Evolutionary conservation across 441 rosid genomes (phyloP).

Genomic region (Erodium texanum): DNA sequence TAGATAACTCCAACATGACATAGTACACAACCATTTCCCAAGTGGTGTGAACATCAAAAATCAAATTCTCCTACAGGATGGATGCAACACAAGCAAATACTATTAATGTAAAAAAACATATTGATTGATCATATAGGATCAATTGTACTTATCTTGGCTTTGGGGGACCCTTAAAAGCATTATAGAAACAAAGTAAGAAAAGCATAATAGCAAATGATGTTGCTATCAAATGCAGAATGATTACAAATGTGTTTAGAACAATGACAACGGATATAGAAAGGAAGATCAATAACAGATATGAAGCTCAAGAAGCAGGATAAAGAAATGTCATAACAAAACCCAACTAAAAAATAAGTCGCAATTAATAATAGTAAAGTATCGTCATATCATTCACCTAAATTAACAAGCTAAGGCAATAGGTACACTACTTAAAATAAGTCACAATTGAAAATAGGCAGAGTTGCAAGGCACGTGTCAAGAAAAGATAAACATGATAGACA

Average conservation of each 20-base stretch:
- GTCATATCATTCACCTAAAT: neutral
- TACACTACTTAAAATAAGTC: too few relatives aligned
- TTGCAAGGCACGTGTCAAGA: neutral
- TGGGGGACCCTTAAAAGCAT: neutral
- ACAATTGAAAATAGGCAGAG: too few relatives aligned
- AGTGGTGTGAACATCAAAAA: neutral
- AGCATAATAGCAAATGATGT: neutral
- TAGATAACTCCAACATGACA: neutral
- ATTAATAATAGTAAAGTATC: too few relatives aligned
- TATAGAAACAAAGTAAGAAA: neutral
- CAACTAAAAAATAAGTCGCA: too few relatives aligned
- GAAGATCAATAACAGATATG: neutral
- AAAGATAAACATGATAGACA: neutral
- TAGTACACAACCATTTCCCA: neutral
- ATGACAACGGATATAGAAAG: neutral
- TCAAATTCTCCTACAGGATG: neutral
- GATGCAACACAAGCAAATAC: neutral
- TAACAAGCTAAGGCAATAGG: neutral
- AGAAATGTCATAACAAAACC: neutral
- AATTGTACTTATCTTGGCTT: neutral
- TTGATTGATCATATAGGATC: neutral
- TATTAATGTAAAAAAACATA: neutral
- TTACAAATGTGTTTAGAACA: neutral
- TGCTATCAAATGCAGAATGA: neutral
- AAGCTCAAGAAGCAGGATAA: neutral